Percentiles rank a stretch among this genome's conserved stretches.
Evolutionary conservation across 495 filamentous ascomycete species (phyloP).

Genomic region (Podospora conica): DNA sequence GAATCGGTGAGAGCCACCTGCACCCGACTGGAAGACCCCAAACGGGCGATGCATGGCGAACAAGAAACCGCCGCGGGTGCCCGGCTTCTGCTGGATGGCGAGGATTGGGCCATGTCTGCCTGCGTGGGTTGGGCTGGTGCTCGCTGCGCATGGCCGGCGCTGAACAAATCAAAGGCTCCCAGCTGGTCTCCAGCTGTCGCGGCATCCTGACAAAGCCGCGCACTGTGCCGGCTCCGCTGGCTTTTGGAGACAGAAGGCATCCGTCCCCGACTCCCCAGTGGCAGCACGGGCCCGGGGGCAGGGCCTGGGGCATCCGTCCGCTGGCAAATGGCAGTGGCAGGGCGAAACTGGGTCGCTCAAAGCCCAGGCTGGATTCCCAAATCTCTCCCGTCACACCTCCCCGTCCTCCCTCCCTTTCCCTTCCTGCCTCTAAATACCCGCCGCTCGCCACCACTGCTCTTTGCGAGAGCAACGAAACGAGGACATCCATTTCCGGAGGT

Average conservation of each 20-base stretch:
- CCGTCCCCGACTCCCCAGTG: not conserved
- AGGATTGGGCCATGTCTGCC: slow-evolving; percentile 21
- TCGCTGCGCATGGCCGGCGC: not conserved
- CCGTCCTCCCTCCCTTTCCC: slow-evolving; percentile 15
- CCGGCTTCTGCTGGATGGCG: not conserved
- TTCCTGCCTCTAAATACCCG: slow-evolving; percentile 7
- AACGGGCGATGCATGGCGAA: too few relatives aligned
- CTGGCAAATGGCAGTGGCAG: slow-evolving; percentile 4
- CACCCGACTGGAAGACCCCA: too few relatives aligned
- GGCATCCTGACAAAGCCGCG: not conserved
- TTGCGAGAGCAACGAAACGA: slow-evolving; percentile 14
- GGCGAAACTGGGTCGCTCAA: not conserved
- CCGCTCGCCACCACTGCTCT: slow-evolving; percentile 12
- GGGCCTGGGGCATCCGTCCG: not conserved
- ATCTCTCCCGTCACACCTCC: slow-evolving; percentile 10
- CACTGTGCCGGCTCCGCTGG: not conserved
- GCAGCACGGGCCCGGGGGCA: not conserved
- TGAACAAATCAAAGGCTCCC: slow-evolving; percentile 1
- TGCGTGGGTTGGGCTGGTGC: slow-evolving; percentile 4
- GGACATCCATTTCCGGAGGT: slow-evolving; percentile 14
- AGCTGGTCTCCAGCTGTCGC: not conserved
- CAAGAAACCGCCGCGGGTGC: slow-evolving; percentile 7
- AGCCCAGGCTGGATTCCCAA: slow-evolving; percentile 10
- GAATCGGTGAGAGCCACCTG: slow-evolving; percentile 2
- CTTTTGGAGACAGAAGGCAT: not conserved